Evolutionary conservation across 208 protist genomes (phyloP).

Genomic region (Trypanosoma boissoni): DNA sequence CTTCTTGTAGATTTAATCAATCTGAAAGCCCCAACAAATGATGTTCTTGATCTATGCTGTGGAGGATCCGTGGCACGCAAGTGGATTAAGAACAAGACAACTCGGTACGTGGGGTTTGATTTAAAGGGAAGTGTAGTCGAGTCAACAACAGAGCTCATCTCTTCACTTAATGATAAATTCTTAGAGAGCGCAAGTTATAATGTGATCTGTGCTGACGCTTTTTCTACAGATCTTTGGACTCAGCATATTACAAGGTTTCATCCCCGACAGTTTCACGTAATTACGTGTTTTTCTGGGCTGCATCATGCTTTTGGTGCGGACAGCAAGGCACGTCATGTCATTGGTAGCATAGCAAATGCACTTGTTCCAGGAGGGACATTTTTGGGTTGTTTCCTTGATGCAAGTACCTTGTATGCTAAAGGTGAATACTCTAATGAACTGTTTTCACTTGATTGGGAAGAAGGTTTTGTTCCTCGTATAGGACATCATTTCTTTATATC

Average conservation of each 20-base stretch:
- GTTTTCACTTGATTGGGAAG: slow-evolving; percentile 63
- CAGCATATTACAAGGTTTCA: slow-evolving; percentile 71
- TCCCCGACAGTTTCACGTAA: slow-evolving; percentile 76
- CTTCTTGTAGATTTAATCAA: slow-evolving; percentile 77
- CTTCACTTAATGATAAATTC: slow-evolving; percentile 35
- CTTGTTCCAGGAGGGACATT: slow-evolving; percentile 79
- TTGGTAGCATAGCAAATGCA: slow-evolving; percentile 75
- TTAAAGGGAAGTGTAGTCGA: slow-evolving; percentile 62
- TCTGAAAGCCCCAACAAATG: slow-evolving; percentile 65
- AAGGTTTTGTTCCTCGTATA: slow-evolving; percentile 58
- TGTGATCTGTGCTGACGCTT: slow-evolving; percentile 73
- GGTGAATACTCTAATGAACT: slow-evolving; percentile 55
- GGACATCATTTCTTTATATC: slow-evolving; percentile 63
- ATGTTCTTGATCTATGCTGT: slow-evolving; percentile 86
- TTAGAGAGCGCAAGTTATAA: slow-evolving; percentile 48
- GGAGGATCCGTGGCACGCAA: slow-evolving; percentile 73
- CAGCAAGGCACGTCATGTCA: slow-evolving; percentile 51
- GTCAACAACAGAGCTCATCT: slow-evolving; percentile 33
- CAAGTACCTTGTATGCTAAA: slow-evolving; percentile 52
- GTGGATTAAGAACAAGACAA: slow-evolving; percentile 82
- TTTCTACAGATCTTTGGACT: slow-evolving; percentile 76
- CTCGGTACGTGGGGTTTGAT: slow-evolving; percentile 75
- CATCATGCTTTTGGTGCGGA: slow-evolving; percentile 75
- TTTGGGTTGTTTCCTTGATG: slow-evolving; percentile 71
- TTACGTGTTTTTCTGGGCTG: slow-evolving; percentile 74